Evolutionary conservation across 768 basidiomycete genomes (phyloP), one percentile per base, ranked within the genome.

Genomic region (Pilatotrama ljubarskyi): DNA sequence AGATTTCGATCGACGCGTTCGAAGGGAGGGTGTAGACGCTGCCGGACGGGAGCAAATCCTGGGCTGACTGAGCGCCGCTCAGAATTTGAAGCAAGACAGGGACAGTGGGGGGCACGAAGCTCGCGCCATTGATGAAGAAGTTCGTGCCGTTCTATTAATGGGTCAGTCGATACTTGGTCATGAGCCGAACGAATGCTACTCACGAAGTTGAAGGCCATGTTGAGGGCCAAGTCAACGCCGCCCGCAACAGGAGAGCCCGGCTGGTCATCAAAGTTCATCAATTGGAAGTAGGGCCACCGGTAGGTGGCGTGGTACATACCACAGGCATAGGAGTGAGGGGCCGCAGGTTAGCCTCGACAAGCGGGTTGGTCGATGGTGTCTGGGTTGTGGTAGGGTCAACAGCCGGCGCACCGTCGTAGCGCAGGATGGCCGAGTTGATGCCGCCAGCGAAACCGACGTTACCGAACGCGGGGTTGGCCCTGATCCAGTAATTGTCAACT

Each of bases 401-500:
- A 14, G 46, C 51, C 0, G 72, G 61, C 10, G 83, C 84, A 20
- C 79, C 80, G 1, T 40, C 66, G 56, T 85, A 85, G 48, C 80
- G 76, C 24, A 85, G 66, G 48, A 85, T 82, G 6, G 82, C 84
- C 46, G 74, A 74, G 65, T 80, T 83, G 60, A 78, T 73, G 7
- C 77, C 77, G n/a, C 67, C 72, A 35, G 66, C 46, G 59, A 78
- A 72, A 4, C 61, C 61, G 14, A 29, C 50, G 20, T 55, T 61
- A 1, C 60, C 69, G 65, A 50, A 71, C 71, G 49, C 70, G 56
- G 17, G 76, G 70, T 75, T 70, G 0, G 82, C 73, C n/a, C 82
- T 80, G 51, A 85, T 72, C 83, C 83, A 86, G 67, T 86, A 87
- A 65, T 84, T 87, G 3, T 69, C 75, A 22, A 79, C 65, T 0